Base-by-base conservation (phyloP, 257 asterid species). In the Scutellaria barbata region DNA sequence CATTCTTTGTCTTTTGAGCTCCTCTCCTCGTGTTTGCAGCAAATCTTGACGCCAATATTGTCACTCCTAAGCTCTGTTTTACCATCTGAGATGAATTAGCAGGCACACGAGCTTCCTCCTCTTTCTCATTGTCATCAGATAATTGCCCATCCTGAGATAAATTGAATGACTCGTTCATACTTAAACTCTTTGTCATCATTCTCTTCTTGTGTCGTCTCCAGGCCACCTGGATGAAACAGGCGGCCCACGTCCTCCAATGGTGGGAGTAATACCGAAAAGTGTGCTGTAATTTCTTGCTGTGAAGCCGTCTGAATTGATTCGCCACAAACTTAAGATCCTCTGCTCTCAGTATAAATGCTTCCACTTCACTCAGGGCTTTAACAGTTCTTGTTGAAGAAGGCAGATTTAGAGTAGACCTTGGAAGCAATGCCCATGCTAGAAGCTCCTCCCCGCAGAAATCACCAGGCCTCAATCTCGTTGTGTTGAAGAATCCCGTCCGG, bases 161-260 rank as follows among this genome's bases (percentile, higher is more conserved):
- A 50, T 69, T 61, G 42, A 81, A 83, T 37, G 91, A 86, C 74
- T 88, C 95, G 46, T 51, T 75, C 85, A 80, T 67, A 71, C 85
- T 80, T 7, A 90, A 71, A 68, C 77, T 76, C 71, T 80, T 85
- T 0, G 68, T 77, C 82, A 84, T 14, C 71, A 13, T 74, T 63
- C 95, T 78, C 84, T 80, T 88, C 78, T 78, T 72, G 80, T 65
- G 71, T 3, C 97, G 83, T 1, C 85, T 80, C 97, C 96, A 88
- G 17, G 92, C 96, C 0, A 85, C 88, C 80, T 90, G 97, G 56
- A 90, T 68, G 62, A 86, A 86, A 69, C 97, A 90, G 9, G 92
- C 89, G 11, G 97, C 92, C 97, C 97, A 90, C 0, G 96, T 81
- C 74, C 96, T 80, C 97, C 97, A 90, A 58, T 90, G 96, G 74